A percentile compares a stretch with the other conserved stretches of the same genome.
These are phyloP conservation scores for Diaporthe helianthi DNA, from an alignment of 2,329 filamentous ascomycete genomes.

Conservation along the genomic window DNA sequence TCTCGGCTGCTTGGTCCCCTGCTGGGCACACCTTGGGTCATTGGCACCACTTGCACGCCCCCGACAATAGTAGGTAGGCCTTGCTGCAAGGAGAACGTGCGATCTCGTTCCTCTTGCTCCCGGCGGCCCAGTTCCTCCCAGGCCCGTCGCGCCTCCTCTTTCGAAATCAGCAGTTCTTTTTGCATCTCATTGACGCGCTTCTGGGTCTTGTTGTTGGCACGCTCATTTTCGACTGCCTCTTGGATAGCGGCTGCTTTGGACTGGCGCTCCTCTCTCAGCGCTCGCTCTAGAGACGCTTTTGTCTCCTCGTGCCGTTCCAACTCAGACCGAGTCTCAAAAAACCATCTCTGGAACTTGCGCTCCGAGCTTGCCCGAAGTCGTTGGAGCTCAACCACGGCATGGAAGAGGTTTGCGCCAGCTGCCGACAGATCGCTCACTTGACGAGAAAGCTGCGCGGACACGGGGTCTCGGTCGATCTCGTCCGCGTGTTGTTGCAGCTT, in stretches of 20 bases:
- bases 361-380: constrained; percentile 93
- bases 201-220: constrained; percentile 73
- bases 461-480: constrained; percentile 80
- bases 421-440: constrained; percentile 98
- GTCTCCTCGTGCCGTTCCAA: constrained; percentile 85
- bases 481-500: constrained; percentile 89
- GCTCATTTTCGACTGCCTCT: constrained; percentile 70
- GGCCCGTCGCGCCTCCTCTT: constrained; percentile 91
- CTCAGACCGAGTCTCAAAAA: constrained; percentile 91
- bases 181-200: constrained; percentile 88
- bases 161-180: constrained; percentile 91
- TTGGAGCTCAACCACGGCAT: constrained; percentile 95
- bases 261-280: constrained; percentile 76
- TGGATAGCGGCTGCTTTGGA: constrained; percentile 72
- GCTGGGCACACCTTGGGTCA: constrained; percentile 74
- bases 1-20: constrained; percentile 57
- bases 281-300: constrained; percentile 78
- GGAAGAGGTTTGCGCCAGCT: constrained; percentile 94
- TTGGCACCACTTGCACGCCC: constrained; percentile 93
- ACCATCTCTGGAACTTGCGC: constrained; percentile 98
- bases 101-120: constrained; percentile 91
- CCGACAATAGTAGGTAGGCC: constrained; percentile 90
- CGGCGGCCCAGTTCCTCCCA: constrained; percentile 96
- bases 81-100: constrained; percentile 82
- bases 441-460: constrained; percentile 86